These are phyloP conservation scores for Jatropha podagrica DNA, from an alignment of 441 rosid species.

Conservation along the genomic window DNA sequence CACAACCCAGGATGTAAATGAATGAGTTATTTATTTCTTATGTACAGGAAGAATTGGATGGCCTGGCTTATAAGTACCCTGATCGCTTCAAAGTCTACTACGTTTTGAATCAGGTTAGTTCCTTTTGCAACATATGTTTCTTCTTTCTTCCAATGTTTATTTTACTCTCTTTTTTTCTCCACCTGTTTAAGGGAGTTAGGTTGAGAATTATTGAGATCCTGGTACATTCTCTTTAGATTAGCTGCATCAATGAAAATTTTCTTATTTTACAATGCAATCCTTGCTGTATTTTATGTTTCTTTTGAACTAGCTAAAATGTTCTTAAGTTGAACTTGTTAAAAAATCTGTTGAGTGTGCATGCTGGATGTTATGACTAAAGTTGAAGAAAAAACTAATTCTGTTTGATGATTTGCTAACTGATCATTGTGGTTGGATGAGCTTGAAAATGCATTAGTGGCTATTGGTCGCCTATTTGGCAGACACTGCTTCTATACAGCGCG, in stretches of 20 bases:
- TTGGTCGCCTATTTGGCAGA: background rate
- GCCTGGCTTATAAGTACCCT: conserved; percentile 60
- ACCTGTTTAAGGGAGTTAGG: background rate
- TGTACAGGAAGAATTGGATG: conserved; percentile 77
- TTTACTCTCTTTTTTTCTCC: background rate
- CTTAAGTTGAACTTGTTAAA: background rate
- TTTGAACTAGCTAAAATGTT: background rate
- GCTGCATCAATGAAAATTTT: background rate
- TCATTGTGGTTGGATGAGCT: background rate
- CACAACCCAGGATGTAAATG: background rate
- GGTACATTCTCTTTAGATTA: background rate
- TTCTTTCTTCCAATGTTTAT: too few species aligned
- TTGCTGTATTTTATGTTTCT: background rate
- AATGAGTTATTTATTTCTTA: background rate
- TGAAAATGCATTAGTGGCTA: background rate
- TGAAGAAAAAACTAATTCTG: background rate
- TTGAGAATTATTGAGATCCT: background rate
- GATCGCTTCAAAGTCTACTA: conserved; percentile 70
- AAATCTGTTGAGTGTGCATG: too few species aligned
- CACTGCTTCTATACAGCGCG: background rate
- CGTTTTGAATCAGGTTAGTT: conserved; percentile 83
- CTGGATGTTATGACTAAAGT: background rate
- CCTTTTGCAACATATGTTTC: background rate
- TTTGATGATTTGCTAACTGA: background rate
- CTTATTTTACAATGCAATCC: background rate